These are phyloP conservation scores for Kazachstania taianensis DNA, from an alignment of 805 yeast genomes.

Conservation along the genomic window DNA sequence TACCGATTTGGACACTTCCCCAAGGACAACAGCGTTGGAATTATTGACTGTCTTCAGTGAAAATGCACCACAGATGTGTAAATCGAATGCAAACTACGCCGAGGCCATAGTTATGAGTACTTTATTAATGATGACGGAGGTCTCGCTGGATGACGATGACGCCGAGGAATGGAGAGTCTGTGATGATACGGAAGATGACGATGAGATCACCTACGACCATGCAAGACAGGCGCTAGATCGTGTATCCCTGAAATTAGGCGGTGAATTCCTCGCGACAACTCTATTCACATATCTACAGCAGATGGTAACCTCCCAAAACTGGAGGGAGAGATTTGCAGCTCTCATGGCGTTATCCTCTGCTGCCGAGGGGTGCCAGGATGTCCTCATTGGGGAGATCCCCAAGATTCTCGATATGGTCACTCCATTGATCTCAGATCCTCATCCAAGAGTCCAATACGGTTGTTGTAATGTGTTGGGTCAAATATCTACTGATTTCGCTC, in stretches of 20 bases:
- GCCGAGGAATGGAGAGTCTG: slow-evolving; percentile 79
- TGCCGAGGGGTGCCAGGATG: slow-evolving; percentile 94
- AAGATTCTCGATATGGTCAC: slow-evolving; percentile 72
- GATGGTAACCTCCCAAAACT: slow-evolving; percentile 63
- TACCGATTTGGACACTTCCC: slow-evolving; percentile 63
- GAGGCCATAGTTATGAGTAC: slow-evolving; percentile 62
- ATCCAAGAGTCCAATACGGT: slow-evolving; percentile 93
- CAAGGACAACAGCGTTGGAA: slow-evolving; percentile 83
- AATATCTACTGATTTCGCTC: slow-evolving; percentile 93
- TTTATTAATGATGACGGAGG: slow-evolving; percentile 82
- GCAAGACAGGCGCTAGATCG: slow-evolving; percentile 94
- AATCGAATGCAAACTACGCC: slow-evolving; percentile 62
- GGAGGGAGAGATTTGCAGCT: slow-evolving; percentile 97
- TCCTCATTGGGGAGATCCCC: slow-evolving; percentile 70
- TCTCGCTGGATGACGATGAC: slow-evolving; percentile 80
- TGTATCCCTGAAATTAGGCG: slow-evolving; percentile 73
- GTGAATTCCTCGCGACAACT: slow-evolving; percentile 74
- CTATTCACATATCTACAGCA: slow-evolving; percentile 78
- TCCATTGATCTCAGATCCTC: slow-evolving; percentile 77
- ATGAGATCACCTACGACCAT: slow-evolving; percentile 80
- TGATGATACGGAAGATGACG: slow-evolving; percentile 69
- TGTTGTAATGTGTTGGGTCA: slow-evolving; percentile 96
- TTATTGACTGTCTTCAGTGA: slow-evolving; percentile 84
- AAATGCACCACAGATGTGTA: slow-evolving; percentile 92
- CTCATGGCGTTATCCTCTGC: slow-evolving; percentile 94